Evolutionary conservation across 495 filamentous ascomycete species (phyloP).

Genomic region (Aspergillus homomorphus): DNA sequence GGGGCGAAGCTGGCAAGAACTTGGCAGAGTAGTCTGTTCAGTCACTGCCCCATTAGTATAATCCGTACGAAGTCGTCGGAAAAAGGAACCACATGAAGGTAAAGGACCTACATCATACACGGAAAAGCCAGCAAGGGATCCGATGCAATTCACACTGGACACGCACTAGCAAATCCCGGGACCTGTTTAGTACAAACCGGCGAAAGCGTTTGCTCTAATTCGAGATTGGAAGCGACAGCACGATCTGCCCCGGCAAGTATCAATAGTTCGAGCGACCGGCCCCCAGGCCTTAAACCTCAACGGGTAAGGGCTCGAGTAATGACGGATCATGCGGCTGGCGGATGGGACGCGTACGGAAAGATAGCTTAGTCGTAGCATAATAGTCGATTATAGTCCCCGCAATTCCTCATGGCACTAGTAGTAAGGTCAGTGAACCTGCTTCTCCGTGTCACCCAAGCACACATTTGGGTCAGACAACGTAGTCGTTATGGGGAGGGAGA

Average conservation of each 20-base stretch:
- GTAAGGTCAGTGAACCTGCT: conserved; percentile 9
- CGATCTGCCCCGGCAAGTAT: conserved; percentile 25
- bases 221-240: conserved; percentile 21
- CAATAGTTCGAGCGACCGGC: conserved; percentile 25
- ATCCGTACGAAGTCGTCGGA: not conserved
- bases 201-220: conserved; percentile 25
- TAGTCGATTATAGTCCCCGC: conserved; percentile 10
- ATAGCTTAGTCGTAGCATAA: conserved; percentile 6
- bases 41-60: not conserved
- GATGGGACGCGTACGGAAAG: conserved; percentile 13
- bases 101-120: conserved; percentile 37
- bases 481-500: not conserved
- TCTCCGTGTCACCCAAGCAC: conserved; percentile 20
- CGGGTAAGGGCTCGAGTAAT: conserved; percentile 10
- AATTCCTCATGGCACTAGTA: conserved; percentile 9
- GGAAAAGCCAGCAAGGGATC: conserved; percentile 36
- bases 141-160: not conserved
- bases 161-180: not conserved
- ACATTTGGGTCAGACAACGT: conserved; percentile 1
- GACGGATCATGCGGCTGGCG: conserved; percentile 14
- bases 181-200: conserved; percentile 5
- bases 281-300: conserved; percentile 9
- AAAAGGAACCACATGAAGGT: not conserved
- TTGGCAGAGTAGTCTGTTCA: not conserved
- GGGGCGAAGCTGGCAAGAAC: not conserved